Evolutionary conservation across 1,139 yeast species (phyloP).

Genomic region (Blastobotrys persicus): DNA sequence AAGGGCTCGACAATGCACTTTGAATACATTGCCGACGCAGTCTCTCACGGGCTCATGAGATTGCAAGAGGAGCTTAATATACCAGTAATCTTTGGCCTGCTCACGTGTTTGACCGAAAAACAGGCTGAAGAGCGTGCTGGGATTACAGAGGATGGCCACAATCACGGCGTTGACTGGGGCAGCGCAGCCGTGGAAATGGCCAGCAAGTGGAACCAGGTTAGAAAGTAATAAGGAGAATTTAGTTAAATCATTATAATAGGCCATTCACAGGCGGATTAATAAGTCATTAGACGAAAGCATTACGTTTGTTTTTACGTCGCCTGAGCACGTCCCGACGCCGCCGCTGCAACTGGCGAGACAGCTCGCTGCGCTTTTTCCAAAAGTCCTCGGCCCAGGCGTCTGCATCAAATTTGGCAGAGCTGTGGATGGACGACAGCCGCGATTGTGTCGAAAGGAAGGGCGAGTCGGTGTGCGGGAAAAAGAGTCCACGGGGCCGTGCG

Average conservation of each 20-base stretch:
- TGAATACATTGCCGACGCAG: conserved; percentile 92
- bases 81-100: conserved; percentile 89
- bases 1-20: conserved; percentile 98
- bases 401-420: conserved; percentile 35
- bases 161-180: conserved; percentile 98
- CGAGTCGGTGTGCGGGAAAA: conserved; percentile 79
- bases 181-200: conserved; percentile 98
- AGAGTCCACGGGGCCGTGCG: conserved; percentile 49
- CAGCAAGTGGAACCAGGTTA: conserved; percentile 26
- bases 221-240: too few relatives aligned
- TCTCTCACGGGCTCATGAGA: conserved; percentile 80
- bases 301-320: conserved; percentile 46
- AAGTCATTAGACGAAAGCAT: background rate
- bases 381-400: conserved; percentile 73
- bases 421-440: conserved; percentile 52
- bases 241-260: background rate
- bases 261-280: too few relatives aligned
- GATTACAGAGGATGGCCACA: conserved; percentile 70
- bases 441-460: conserved; percentile 85
- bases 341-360: conserved; percentile 72
- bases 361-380: conserved; percentile 78
- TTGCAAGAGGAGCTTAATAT: conserved; percentile 65
- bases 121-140: conserved; percentile 96
- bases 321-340: conserved; percentile 72
- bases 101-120: conserved; percentile 89